Percentiles rank a stretch among this genome's conserved stretches.
Evolutionary conservation across 495 filamentous ascomycete species (phyloP).

Genomic region (Xylaria palmicola): DNA sequence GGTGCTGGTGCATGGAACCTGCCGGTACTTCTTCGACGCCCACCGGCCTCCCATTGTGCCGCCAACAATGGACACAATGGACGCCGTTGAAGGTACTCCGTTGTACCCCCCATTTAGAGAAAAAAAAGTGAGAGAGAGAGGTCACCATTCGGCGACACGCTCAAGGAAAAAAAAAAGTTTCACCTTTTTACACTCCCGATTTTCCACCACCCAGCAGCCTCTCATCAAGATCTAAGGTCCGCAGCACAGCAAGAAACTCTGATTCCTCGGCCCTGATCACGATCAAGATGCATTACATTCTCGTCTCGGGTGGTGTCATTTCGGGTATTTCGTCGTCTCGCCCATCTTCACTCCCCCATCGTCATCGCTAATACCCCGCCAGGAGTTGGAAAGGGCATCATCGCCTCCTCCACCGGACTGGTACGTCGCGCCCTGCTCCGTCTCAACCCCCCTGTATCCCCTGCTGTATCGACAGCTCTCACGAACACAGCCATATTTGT

Average conservation of each 20-base stretch:
- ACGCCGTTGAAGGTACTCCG: not conserved
- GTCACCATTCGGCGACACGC: not conserved
- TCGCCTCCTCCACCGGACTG: conserved; percentile 20
- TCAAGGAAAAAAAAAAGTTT: conserved; percentile 8
- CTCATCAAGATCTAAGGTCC: not conserved
- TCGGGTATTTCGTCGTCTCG: conserved; percentile 27
- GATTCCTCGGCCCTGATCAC: conserved; percentile 19
- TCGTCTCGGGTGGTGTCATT: conserved; percentile 70
- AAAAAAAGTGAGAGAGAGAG: not conserved
- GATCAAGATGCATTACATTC: conserved; percentile 76
- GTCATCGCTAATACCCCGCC: conserved; percentile 20
- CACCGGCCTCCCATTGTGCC: not conserved
- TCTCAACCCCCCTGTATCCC: not conserved
- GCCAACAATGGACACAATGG: too few relatives aligned
- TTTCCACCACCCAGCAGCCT: conserved; percentile 12
- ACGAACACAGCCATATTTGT: too few relatives aligned
- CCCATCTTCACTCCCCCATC: not conserved
- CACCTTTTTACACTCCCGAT: not conserved
- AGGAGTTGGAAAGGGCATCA: conserved; percentile 36
- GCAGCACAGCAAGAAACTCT: not conserved
- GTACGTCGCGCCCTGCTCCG: conserved; percentile 8
- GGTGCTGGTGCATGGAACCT: too few relatives aligned
- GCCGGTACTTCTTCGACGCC: not conserved
- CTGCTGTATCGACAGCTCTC: too few relatives aligned
- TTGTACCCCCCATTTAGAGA: not conserved